Percentiles rank a stretch among this genome's conserved stretches.
These are phyloP conservation scores for Aspergillus floridensis DNA, from an alignment of 2,329 filamentous ascomycete species.

Conservation along the genomic window DNA sequence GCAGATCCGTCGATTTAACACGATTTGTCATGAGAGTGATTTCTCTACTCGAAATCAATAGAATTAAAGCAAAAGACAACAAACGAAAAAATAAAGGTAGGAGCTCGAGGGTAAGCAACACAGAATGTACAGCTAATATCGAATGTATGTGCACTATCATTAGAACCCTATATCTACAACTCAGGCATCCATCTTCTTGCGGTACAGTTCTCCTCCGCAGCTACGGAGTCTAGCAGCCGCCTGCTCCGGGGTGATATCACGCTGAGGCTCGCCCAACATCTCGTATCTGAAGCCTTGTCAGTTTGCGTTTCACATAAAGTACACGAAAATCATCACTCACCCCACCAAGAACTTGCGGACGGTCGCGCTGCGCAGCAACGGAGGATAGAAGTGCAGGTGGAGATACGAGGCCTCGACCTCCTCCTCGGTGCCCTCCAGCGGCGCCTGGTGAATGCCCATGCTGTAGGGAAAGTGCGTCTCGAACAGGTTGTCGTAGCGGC, in stretches of 20 bases:
- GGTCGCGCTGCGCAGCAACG: slow-evolving; percentile 84
- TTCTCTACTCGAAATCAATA: too few species aligned
- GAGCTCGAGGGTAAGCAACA: too few species aligned
- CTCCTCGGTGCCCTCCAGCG: slow-evolving; percentile 73
- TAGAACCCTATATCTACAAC: neutral
- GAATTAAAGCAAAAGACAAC: too few species aligned
- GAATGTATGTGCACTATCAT: too few species aligned
- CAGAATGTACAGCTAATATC: neutral
- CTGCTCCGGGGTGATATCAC: slow-evolving; percentile 96
- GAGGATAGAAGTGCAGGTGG: slow-evolving; percentile 97
- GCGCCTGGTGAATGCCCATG: slow-evolving; percentile 94
- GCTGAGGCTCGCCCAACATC: slow-evolving; percentile 94
- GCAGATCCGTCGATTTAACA: too few species aligned
- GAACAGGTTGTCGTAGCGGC: slow-evolving; percentile 94
- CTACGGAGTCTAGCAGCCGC: slow-evolving; percentile 73
- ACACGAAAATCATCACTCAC: slow-evolving; percentile 30
- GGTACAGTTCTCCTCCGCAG: slow-evolving; percentile 80
- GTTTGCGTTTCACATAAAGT: slow-evolving; percentile 2
- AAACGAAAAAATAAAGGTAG: too few species aligned
- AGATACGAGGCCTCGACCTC: slow-evolving; percentile 87
- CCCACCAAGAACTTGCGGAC: slow-evolving; percentile 96
- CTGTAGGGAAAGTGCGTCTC: slow-evolving; percentile 96
- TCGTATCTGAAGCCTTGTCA: slow-evolving; percentile 61
- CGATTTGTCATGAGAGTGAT: too few species aligned
- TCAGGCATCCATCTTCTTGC: slow-evolving; percentile 55